phyloP scores from a whole-genome alignment of 192 early-diverging fungal genomes.

The Oehlia diaphana region DNA sequence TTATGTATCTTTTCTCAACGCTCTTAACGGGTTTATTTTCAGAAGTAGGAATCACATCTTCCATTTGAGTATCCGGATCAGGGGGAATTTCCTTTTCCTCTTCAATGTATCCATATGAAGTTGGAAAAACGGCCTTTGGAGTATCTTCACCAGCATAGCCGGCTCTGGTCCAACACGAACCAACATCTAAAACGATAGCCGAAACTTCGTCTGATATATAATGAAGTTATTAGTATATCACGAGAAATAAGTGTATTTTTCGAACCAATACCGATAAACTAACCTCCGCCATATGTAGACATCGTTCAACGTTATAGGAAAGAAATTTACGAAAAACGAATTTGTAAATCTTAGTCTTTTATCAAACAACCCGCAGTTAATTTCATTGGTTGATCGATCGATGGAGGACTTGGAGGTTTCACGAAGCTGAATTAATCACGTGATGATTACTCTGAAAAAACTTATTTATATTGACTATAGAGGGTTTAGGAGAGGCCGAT shows the following conservation, averaged over 20 bases:
- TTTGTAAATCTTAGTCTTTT: no score
- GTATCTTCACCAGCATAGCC: conserved; percentile 98
- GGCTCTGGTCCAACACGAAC: conserved; percentile 82
- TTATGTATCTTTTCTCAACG: conserved; percentile 54
- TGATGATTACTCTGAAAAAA: no score
- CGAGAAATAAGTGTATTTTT: neutral
- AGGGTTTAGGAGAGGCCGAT: no score
- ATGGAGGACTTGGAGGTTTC: no score
- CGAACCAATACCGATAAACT: neutral
- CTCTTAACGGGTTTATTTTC: conserved; percentile 24
- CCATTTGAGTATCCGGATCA: conserved; percentile 45
- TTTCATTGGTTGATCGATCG: no score
- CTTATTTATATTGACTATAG: no score
- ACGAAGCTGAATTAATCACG: no score
- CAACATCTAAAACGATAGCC: conserved; percentile 92
- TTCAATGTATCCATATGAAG: conserved; percentile 64
- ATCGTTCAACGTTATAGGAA: no score
- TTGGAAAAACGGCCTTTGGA: conserved; percentile 85
- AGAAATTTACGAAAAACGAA: no score
- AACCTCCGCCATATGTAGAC: neutral
- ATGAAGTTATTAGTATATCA: neutral
- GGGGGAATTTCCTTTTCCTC: conserved; percentile 36
- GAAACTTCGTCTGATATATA: conserved; percentile 79
- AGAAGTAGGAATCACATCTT: conserved; percentile 10
- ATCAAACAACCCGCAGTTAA: no score